These are phyloP conservation scores for Nicotiana otophora DNA, from an alignment of 257 asterid genomes.

Conservation along the genomic window DNA sequence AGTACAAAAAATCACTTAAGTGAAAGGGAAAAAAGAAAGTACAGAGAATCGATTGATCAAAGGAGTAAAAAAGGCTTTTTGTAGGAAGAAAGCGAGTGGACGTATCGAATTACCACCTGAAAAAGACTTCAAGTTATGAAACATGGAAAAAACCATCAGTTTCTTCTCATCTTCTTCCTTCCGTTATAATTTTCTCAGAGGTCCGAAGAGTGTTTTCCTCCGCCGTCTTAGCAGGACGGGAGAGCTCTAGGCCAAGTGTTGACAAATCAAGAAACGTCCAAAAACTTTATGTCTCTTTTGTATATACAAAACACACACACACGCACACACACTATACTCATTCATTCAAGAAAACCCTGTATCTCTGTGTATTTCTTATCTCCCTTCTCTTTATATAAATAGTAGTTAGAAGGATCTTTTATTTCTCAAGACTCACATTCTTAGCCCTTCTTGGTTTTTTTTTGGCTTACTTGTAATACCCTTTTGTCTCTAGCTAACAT, in stretches of 20 bases:
- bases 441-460: background rate
- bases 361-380: background rate
- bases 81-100: background rate
- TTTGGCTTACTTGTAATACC: background rate
- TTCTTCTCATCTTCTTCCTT: conserved; percentile 4
- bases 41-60: background rate
- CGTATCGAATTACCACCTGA: background rate
- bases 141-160: conserved; percentile 3
- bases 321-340: background rate
- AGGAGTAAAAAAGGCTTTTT: background rate
- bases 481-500: background rate
- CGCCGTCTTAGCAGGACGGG: background rate
- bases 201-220: background rate
- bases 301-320: background rate
- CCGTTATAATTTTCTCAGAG: background rate
- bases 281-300: background rate
- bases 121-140: background rate
- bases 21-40: background rate
- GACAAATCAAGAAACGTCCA: conserved; percentile 1
- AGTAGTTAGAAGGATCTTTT: background rate
- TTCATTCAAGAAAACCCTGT: background rate
- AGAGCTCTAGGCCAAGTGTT: background rate
- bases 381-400: background rate
- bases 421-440: background rate
- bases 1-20: background rate